Conservation (phyloP, 2,329 filamentous ascomycete genomes). For the Emmonsiellopsis sp. region DNA sequence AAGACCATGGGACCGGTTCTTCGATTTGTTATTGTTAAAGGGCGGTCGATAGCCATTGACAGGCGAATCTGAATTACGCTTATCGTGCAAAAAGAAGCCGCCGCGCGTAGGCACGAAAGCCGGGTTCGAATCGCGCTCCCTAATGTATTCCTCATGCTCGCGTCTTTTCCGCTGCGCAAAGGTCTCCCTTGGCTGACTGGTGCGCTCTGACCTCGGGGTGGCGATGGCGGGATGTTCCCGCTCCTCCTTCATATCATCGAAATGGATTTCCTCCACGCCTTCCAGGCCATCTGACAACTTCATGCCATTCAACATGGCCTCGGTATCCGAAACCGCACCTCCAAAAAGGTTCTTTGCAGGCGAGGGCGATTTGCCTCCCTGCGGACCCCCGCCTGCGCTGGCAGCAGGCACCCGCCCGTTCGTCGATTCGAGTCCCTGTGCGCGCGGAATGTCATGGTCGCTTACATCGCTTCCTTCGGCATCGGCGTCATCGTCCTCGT, state of each 20-base stretch:
- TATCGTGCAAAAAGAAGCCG: constrained; percentile 95
- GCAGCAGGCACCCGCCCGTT: constrained; percentile 22
- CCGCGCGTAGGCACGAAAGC: constrained; percentile 91
- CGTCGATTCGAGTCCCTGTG: constrained; percentile 16
- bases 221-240: constrained; percentile 17
- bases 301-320: constrained; percentile 53
- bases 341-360: constrained; percentile 24
- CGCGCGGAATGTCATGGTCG: constrained; percentile 36
- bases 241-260: constrained; percentile 37
- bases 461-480: constrained; percentile 51
- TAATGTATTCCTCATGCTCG: constrained; percentile 86
- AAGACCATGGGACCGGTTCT: constrained; percentile 48
- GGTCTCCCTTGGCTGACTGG: constrained; percentile 40
- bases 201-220: constrained; percentile 32
- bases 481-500: constrained; percentile 50
- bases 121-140: constrained; percentile 78
- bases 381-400: constrained; percentile 13
- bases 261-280: constrained; percentile 41
- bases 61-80: constrained; percentile 66
- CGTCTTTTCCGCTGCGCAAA: constrained; percentile 63
- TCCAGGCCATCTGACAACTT: constrained; percentile 34
- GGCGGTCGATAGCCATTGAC: constrained; percentile 61
- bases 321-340: constrained; percentile 45
- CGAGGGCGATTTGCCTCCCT: constrained; percentile 27
- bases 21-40: constrained; percentile 31